A percentile compares a stretch with the other conserved stretches of the same genome.
These are phyloP conservation scores for Pythium rhizo-oryzae DNA, from an alignment of 352 stramenopile genomes.

Conservation along the genomic window DNA sequence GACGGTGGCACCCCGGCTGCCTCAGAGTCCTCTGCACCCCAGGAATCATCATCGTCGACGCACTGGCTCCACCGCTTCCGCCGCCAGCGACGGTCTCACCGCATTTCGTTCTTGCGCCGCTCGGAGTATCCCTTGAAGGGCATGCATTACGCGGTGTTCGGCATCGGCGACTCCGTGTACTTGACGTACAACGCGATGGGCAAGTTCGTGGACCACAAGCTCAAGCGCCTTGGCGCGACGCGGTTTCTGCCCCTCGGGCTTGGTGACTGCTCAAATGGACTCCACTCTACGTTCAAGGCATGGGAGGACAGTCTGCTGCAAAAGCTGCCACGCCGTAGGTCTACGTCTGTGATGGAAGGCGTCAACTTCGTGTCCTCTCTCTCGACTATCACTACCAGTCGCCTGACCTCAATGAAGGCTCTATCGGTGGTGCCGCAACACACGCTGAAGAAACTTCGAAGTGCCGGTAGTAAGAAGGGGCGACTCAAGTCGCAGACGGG, in stretches of 20 bases:
- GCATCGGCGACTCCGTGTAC: constrained; percentile 95
- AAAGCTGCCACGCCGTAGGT: constrained; percentile 15
- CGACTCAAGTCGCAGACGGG: background rate
- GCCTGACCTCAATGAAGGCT: background rate
- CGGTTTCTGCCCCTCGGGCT: constrained; percentile 77
- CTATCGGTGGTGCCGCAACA: background rate
- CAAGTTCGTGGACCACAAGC: constrained; percentile 85
- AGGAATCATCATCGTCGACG: background rate
- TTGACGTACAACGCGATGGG: constrained; percentile 95
- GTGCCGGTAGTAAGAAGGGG: too few species aligned
- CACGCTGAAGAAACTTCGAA: background rate
- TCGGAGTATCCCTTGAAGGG: constrained; percentile 11
- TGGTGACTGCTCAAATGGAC: constrained; percentile 91
- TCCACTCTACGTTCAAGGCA: constrained; percentile 61
- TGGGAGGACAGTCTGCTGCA: constrained; percentile 81
- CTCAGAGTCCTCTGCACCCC: background rate
- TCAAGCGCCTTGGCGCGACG: constrained; percentile 81
- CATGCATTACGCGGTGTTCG: constrained; percentile 95
- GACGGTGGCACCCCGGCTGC: background rate
- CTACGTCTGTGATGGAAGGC: background rate
- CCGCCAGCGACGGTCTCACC: background rate
- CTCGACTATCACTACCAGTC: constrained; percentile 1
- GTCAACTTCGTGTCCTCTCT: constrained; percentile 5
- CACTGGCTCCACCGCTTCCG: background rate
- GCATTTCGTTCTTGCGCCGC: background rate